Conservation (phyloP, 768 basidiomycete genomes). For the Macrolepiota dolichaula region DNA sequence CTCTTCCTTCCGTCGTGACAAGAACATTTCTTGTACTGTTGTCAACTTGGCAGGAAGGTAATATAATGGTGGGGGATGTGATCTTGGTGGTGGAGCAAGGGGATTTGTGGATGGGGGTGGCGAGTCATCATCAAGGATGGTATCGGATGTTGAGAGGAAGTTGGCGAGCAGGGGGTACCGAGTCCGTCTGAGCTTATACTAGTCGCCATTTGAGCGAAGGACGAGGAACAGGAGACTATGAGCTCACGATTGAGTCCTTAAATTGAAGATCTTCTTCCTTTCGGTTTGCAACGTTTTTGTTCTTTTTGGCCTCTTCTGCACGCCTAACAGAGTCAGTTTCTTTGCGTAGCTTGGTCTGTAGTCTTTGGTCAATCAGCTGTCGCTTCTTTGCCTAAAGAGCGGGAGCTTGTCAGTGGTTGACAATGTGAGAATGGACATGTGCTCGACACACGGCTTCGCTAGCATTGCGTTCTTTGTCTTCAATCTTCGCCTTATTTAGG, state of each 20-base stretch:
- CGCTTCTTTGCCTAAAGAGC: constrained; percentile 73
- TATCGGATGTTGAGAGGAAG: constrained; percentile 74
- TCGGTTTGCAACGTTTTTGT: constrained; percentile 69
- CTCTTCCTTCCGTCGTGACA: constrained; percentile 59
- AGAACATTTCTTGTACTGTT: constrained; percentile 66
- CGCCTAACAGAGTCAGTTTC: constrained; percentile 84
- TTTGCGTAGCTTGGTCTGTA: constrained; percentile 80
- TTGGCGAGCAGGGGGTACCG: constrained; percentile 72
- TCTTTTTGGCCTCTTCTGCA: constrained; percentile 84
- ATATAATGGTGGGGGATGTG: constrained; percentile 75
- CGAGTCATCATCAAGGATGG: constrained; percentile 44
- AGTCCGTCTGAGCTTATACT: constrained; percentile 74
- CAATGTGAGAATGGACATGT: background rate
- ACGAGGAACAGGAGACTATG: background rate
- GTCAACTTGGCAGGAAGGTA: constrained; percentile 72
- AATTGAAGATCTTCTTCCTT: constrained; percentile 82
- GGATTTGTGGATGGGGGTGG: constrained; percentile 29
- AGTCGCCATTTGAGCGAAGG: constrained; percentile 6
- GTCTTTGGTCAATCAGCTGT: constrained; percentile 77
- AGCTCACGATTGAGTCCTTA: constrained; percentile 75
- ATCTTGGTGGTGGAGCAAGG: constrained; percentile 49
- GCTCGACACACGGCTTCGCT: constrained; percentile 68
- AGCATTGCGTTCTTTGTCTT: constrained; percentile 81
- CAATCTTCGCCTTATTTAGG: constrained; percentile 82
- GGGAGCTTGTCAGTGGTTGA: background rate